Conservation (phyloP, 1,284 basidiomycete species). For the Trichosporon coremiiforme region DNA sequence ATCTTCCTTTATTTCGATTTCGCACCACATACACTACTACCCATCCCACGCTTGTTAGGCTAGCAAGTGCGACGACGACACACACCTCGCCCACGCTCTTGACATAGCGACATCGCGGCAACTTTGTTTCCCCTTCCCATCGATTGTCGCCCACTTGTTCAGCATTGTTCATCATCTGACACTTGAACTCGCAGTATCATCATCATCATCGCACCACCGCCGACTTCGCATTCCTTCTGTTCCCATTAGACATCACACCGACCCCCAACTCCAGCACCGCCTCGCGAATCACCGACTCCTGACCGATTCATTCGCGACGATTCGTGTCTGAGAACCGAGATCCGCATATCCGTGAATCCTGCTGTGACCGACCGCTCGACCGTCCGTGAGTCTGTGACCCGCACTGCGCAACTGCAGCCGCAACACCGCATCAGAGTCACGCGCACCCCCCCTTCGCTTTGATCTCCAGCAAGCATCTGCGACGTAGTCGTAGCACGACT, state of each 20-base stretch:
- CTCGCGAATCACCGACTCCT: not conserved
- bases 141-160: not conserved
- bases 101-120: not conserved
- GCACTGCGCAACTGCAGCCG: not conserved
- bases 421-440: not conserved
- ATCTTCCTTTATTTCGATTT: conserved; percentile 1
- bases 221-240: not conserved
- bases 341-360: not conserved
- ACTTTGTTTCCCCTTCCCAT: not conserved
- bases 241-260: not conserved
- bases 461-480: not conserved
- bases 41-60: not conserved
- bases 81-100: not conserved
- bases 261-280: not conserved
- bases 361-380: not conserved
- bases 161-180: not conserved
- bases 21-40: not conserved
- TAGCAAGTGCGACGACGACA: not conserved
- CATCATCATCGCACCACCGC: not conserved
- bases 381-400: not conserved
- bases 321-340: not conserved
- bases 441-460: conserved; percentile 8
- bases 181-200: not conserved
- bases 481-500: not conserved
- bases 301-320: conserved; percentile 3